A percentile compares a stretch with the other conserved stretches of the same genome.
Conservation (phyloP, 2,329 filamentous ascomycete genomes). For the Alternaria triticina region DNA sequence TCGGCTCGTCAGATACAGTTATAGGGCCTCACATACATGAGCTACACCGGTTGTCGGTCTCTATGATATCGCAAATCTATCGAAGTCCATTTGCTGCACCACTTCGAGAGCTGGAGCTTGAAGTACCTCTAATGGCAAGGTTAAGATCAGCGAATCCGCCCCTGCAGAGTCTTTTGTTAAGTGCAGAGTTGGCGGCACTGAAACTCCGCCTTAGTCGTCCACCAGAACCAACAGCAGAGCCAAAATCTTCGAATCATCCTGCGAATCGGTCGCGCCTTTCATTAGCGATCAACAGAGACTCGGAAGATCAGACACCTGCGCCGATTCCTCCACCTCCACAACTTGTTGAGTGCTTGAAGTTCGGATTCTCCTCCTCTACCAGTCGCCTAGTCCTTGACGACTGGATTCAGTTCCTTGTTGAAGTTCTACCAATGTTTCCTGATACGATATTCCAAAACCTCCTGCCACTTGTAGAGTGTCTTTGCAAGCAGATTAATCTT, state of each 20-base stretch:
- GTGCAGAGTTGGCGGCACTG: conserved; percentile 76
- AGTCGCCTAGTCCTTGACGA: conserved; percentile 84
- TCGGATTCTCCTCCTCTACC: conserved; percentile 75
- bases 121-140: conserved; percentile 72
- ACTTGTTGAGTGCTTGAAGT: conserved; percentile 83
- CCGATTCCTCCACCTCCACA: conserved; percentile 65
- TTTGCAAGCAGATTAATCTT: conserved; percentile 77
- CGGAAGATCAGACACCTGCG: conserved; percentile 43
- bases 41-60: conserved; percentile 73
- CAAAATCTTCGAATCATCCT: conserved; percentile 23
- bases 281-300: conserved; percentile 35
- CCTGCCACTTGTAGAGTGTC: conserved; percentile 86
- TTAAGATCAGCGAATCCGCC: conserved; percentile 66
- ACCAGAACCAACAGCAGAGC: conserved; percentile 26
- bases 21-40: conserved; percentile 61
- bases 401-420: conserved; percentile 86
- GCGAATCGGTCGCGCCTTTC: conserved; percentile 41
- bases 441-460: conserved; percentile 88
- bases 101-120: conserved; percentile 70
- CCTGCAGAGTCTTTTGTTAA: conserved; percentile 78
- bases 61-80: conserved; percentile 69
- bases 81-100: conserved; percentile 66
- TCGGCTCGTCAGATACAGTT: conserved; percentile 34
- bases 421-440: conserved; percentile 83
- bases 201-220: conserved; percentile 60